phyloP scores from a whole-genome alignment of 1,284 basidiomycete genomes.

The Trametes polyzona region DNA sequence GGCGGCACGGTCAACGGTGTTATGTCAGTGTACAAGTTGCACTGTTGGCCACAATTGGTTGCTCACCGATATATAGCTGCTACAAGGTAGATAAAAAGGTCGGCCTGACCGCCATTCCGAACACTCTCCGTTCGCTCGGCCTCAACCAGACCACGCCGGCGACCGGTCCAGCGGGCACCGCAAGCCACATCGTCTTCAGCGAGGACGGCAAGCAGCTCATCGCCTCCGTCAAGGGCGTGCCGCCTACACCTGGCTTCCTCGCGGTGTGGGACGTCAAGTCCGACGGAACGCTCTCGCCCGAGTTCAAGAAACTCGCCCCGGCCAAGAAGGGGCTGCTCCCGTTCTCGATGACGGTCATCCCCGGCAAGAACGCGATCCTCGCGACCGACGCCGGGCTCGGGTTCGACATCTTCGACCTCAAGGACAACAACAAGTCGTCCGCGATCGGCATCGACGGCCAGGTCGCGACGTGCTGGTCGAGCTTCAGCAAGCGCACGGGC shows the following conservation, averaged over 20 bases:
- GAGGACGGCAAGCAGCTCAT: constrained; percentile 48
- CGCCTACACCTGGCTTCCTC: constrained; percentile 49
- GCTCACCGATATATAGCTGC: constrained; percentile 38
- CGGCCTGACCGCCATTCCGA: constrained; percentile 43
- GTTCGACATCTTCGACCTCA: constrained; percentile 50
- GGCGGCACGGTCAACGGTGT: constrained; percentile 52
- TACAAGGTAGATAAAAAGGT: constrained; percentile 45
- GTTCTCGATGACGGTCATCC: constrained; percentile 52
- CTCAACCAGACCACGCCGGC: constrained; percentile 51
- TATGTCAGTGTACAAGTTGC: constrained; percentile 34
- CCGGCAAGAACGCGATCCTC: constrained; percentile 50
- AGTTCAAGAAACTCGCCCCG: constrained; percentile 43
- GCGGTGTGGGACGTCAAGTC: constrained; percentile 48
- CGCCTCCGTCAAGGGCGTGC: constrained; percentile 51
- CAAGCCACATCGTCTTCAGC: constrained; percentile 49
- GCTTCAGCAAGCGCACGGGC: constrained; percentile 48
- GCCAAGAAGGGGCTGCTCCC: constrained; percentile 46
- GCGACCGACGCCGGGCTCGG: constrained; percentile 51
- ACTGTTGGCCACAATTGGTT: neutral
- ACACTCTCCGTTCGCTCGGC: constrained; percentile 44
- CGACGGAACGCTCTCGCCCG: constrained; percentile 45
- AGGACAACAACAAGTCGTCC: constrained; percentile 34
- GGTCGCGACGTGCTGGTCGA: constrained; percentile 53
- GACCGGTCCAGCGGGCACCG: constrained; percentile 43
- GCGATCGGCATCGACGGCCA: constrained; percentile 46